Evolutionary conservation across 192 early-diverging fungal genomes (phyloP).

Genomic region (Coemansia javaensis): DNA sequence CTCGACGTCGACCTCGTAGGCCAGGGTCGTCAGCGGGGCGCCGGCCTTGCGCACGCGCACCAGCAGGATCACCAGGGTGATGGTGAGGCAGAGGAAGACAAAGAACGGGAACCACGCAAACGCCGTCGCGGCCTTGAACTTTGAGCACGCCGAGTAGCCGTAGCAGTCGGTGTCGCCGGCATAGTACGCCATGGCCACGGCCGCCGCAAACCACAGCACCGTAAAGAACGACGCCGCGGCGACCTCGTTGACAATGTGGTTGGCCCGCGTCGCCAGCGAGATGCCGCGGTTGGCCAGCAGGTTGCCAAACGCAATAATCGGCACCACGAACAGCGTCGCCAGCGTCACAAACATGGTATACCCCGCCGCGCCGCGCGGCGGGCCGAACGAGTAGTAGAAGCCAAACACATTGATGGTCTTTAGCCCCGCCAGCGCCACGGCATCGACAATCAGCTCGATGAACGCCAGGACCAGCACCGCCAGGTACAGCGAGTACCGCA

Average conservation of each 20-base stretch:
- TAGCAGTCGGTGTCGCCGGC: slow-evolving; percentile 11
- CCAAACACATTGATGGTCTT: neutral
- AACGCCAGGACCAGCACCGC: slow-evolving; percentile 19
- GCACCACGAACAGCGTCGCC: slow-evolving; percentile 21
- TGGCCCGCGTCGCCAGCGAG: slow-evolving; percentile 6
- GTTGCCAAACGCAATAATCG: slow-evolving; percentile 20
- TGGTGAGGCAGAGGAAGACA: slow-evolving; percentile 8
- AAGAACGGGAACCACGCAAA: slow-evolving; percentile 39
- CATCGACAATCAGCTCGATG: slow-evolving; percentile 39
- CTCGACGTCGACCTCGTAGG: slow-evolving; percentile 22
- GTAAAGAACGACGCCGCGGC: slow-evolving; percentile 1
- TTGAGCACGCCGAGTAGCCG: slow-evolving; percentile 14
- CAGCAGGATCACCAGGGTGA: slow-evolving; percentile 14
- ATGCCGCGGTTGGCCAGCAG: slow-evolving; percentile 12
- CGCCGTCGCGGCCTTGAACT: slow-evolving; percentile 33
- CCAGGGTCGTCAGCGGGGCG: slow-evolving; percentile 12
- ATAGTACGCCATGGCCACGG: slow-evolving; percentile 37
- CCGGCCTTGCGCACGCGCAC: slow-evolving; percentile 14
- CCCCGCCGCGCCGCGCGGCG: slow-evolving; percentile 22
- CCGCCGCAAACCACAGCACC: slow-evolving; percentile 30
- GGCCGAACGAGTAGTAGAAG: neutral
- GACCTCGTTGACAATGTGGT: slow-evolving; percentile 25
- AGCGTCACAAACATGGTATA: slow-evolving; percentile 48
- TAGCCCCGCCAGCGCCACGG: slow-evolving; percentile 27
- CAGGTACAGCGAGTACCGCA: slow-evolving; percentile 36